A percentile compares a stretch with the other conserved stretches of the same genome.
Evolutionary conservation across 2,329 filamentous ascomycete genomes (phyloP).

Genomic region (Xylariaceae sp.): DNA sequence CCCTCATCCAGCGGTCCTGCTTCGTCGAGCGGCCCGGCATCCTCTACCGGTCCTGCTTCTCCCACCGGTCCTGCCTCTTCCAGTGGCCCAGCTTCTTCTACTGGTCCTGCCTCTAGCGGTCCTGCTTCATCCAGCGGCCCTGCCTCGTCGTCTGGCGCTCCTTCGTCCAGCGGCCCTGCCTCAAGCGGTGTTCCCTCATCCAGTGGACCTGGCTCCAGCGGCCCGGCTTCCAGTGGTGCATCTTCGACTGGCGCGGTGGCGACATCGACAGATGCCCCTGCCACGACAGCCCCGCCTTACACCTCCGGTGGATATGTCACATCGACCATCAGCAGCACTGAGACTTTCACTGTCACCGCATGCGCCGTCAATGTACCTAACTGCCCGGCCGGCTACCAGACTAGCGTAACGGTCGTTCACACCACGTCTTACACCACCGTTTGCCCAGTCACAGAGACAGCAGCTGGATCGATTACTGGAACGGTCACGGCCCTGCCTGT

Average conservation of each 20-base stretch:
- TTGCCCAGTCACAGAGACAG: constrained; percentile 39
- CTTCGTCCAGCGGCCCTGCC: constrained; percentile 1
- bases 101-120: background rate
- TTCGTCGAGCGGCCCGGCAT: constrained; percentile 3
- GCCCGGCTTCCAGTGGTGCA: constrained; percentile 8
- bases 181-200: constrained; percentile 15
- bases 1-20: background rate
- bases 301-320: constrained; percentile 5
- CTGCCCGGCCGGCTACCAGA: constrained; percentile 48
- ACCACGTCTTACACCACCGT: constrained; percentile 44
- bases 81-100: background rate
- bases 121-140: background rate
- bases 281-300: background rate
- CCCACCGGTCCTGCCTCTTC: constrained; percentile 1
- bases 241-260: background rate
- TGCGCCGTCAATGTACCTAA: constrained; percentile 48
- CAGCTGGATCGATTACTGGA: constrained; percentile 32
- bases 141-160: background rate
- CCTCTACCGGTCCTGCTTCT: background rate
- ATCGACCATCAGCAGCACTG: constrained; percentile 33
- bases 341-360: constrained; percentile 44
- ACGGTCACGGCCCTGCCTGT: constrained; percentile 30
- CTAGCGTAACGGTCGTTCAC: constrained; percentile 43
- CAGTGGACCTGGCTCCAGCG: too few relatives aligned
- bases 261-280: background rate